A percentile compares a stretch with the other conserved stretches of the same genome.
Evolutionary conservation across 495 filamentous ascomycete species (phyloP).

Genomic region (Trichoderma gamsii): DNA sequence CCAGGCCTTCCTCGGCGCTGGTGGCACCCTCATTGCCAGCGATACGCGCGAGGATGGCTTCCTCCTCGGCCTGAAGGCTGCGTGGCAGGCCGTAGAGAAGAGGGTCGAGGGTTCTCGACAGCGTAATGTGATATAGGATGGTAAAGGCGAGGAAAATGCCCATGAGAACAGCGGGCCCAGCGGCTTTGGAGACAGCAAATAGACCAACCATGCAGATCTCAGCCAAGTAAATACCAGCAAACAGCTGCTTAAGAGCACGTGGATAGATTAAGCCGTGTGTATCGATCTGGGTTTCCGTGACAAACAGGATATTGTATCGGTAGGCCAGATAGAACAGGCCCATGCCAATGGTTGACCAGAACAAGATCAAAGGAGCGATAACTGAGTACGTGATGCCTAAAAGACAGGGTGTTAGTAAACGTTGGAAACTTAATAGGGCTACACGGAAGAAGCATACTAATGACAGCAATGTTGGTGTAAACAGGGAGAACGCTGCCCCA

Average conservation of each 20-base stretch:
- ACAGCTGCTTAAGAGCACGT: slow-evolving; percentile 84
- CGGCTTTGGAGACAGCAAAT: slow-evolving; percentile 64
- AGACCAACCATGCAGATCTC: slow-evolving; percentile 86
- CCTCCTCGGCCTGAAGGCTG: slow-evolving; percentile 56
- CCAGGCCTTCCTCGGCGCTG: slow-evolving; percentile 25
- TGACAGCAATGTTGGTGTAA: slow-evolving; percentile 78
- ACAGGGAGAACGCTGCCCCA: slow-evolving; percentile 89
- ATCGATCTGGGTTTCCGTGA: slow-evolving; percentile 77
- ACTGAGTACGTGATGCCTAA: slow-evolving; percentile 77
- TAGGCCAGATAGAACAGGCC: slow-evolving; percentile 88
- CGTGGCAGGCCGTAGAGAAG: slow-evolving; percentile 75
- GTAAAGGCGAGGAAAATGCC: slow-evolving; percentile 74
- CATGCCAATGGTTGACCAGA: slow-evolving; percentile 78
- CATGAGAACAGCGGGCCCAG: slow-evolving; percentile 80
- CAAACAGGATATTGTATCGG: slow-evolving; percentile 92
- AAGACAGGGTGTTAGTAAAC: slow-evolving; percentile 17
- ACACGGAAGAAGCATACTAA: slow-evolving; percentile 49
- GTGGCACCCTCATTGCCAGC: slow-evolving; percentile 15
- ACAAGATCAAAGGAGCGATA: slow-evolving; percentile 86
- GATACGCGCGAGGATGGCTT: slow-evolving; percentile 30
- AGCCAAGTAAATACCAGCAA: slow-evolving; percentile 79
- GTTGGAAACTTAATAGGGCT: not conserved
- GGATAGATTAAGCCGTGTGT: slow-evolving; percentile 87
- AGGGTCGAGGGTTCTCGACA: slow-evolving; percentile 73
- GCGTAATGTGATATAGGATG: slow-evolving; percentile 72